Evolutionary conservation across 78 protist species (phyloP).

Genomic region (Tieghemostelium lacteum): DNA sequence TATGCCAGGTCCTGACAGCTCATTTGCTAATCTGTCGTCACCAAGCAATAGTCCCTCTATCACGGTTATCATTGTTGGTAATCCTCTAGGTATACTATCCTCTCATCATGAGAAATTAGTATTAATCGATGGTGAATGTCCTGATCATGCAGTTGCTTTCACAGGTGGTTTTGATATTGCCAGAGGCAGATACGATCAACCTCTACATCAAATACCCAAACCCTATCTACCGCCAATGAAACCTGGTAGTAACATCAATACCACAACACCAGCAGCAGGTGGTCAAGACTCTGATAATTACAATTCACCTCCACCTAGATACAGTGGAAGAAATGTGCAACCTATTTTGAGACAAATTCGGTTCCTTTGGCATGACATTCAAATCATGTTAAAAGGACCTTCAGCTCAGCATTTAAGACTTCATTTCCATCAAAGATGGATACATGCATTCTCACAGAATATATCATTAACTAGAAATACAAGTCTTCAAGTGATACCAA

Average conservation of each 20-base stretch:
- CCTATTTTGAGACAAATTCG: conserved; percentile 66
- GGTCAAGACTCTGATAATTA: too few species aligned
- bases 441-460: conserved; percentile 76
- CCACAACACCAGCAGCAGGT: too few species aligned
- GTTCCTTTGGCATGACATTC: conserved; percentile 86
- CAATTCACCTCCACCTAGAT: conserved; percentile 44
- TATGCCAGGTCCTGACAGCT: conserved; percentile 18
- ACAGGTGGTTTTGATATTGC: conserved; percentile 89
- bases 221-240: conserved; percentile 25
- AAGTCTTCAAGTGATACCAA: not conserved
- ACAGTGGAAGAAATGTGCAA: conserved; percentile 69
- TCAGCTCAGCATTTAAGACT: conserved; percentile 51
- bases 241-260: not conserved
- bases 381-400: conserved; percentile 67
- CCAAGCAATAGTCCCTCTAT: conserved; percentile 4
- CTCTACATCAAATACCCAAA: conserved; percentile 76
- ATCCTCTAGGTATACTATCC: conserved; percentile 82
- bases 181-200: conserved; percentile 85
- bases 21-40: conserved; percentile 14
- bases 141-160: conserved; percentile 69
- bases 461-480: conserved; percentile 34
- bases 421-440: conserved; percentile 84
- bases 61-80: conserved; percentile 82
- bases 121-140: conserved; percentile 80
- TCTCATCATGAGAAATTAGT: conserved; percentile 88